Evolutionary conservation across 2,329 filamentous ascomycete genomes (phyloP).

Genomic region (Clarireedia paspali): DNA sequence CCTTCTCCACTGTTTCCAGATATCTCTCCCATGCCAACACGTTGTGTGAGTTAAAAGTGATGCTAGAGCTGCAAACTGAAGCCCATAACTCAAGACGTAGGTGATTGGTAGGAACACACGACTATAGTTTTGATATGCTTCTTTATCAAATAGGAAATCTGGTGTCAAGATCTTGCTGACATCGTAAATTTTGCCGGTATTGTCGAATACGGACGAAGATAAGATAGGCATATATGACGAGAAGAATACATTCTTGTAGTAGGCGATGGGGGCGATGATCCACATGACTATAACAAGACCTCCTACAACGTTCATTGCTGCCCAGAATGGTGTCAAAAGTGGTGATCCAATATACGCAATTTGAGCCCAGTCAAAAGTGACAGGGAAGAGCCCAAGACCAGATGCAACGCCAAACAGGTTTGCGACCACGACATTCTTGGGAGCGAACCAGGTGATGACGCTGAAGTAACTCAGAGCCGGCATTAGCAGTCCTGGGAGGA

Average conservation of each 20-base stretch:
- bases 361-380: slow-evolving; percentile 90
- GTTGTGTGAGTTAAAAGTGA: slow-evolving; percentile 73
- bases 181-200: slow-evolving; percentile 71
- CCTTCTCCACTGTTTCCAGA: slow-evolving; percentile 66
- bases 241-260: slow-evolving; percentile 73
- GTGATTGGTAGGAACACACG: slow-evolving; percentile 80
- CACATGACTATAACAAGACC: slow-evolving; percentile 79
- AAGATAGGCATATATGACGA: slow-evolving; percentile 83
- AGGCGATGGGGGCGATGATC: slow-evolving; percentile 71
- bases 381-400: slow-evolving; percentile 72
- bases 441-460: slow-evolving; percentile 81
- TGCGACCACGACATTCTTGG: slow-evolving; percentile 76
- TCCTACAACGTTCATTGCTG: slow-evolving; percentile 75
- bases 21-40: slow-evolving; percentile 80
- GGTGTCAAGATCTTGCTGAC: slow-evolving; percentile 71
- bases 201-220: slow-evolving; percentile 79
- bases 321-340: slow-evolving; percentile 78
- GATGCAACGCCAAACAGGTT: slow-evolving; percentile 84
- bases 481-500: slow-evolving; percentile 73
- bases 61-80: slow-evolving; percentile 77
- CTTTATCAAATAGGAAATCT: slow-evolving; percentile 70
- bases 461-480: slow-evolving; percentile 85
- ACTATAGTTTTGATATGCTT: slow-evolving; percentile 74
- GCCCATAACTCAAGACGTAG: slow-evolving; percentile 77
- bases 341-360: slow-evolving; percentile 79